Conservation (phyloP, 1,284 basidiomycete genomes). For the Singerocomus rubriflavus region DNA sequence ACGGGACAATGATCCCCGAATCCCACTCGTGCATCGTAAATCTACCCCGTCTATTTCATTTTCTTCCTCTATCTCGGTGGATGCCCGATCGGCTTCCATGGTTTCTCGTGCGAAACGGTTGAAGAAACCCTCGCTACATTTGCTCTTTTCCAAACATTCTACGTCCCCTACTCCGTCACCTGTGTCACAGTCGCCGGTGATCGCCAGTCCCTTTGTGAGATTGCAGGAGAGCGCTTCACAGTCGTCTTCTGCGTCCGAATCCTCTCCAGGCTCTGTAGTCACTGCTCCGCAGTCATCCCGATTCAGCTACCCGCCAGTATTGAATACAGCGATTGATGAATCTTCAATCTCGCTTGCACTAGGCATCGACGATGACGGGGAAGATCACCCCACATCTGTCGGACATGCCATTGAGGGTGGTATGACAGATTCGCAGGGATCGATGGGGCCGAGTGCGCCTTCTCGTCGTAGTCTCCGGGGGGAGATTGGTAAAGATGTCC, state of each 20-base stretch:
- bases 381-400: conserved; percentile 7
- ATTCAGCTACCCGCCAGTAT: conserved; percentile 34
- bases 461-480: conserved; percentile 3
- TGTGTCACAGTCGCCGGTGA: conserved; percentile 16
- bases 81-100: conserved; percentile 25
- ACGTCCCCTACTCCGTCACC: conserved; percentile 35
- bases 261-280: conserved; percentile 34
- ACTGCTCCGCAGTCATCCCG: conserved; percentile 35
- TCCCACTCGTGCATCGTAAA: conserved; percentile 36
- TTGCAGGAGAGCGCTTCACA: conserved; percentile 15
- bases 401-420: conserved; percentile 10
- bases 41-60: conserved; percentile 40
- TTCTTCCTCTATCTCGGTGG: conserved; percentile 29
- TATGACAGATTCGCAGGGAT: conserved; percentile 4
- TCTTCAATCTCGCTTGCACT: conserved; percentile 36
- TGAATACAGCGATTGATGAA: conserved; percentile 35
- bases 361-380: conserved; percentile 29
- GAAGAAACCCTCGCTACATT: conserved; percentile 54
- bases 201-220: background rate
- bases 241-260: conserved; percentile 27
- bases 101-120: conserved; percentile 36
- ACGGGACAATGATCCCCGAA: conserved; percentile 30
- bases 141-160: conserved; percentile 52
- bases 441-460: conserved; percentile 1
- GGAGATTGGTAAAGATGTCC: conserved; percentile 7